phyloP scores from a whole-genome alignment of 2,329 filamentous ascomycete species.

The Microthyrium microscopicum region DNA sequence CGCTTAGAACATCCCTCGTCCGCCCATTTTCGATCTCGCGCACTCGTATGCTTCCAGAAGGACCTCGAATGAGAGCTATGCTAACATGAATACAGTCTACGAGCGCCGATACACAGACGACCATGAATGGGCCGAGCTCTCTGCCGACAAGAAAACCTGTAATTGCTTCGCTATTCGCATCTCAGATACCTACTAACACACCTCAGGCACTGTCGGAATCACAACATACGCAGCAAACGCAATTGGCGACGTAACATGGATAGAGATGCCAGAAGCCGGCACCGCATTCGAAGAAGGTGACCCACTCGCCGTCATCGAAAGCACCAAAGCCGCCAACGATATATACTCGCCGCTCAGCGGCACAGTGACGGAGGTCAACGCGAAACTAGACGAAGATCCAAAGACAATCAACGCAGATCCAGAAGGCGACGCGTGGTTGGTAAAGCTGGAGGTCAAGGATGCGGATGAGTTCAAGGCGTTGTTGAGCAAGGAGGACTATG shows the following conservation, averaged over 20 bases:
- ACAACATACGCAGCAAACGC: slow-evolving; percentile 81
- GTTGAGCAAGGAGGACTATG: slow-evolving; percentile 67
- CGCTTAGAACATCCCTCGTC: no score
- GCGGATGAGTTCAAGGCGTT: slow-evolving; percentile 53
- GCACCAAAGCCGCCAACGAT: slow-evolving; percentile 95
- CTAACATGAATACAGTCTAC: slow-evolving; percentile 27
- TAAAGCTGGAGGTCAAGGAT: slow-evolving; percentile 64
- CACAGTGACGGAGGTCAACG: slow-evolving; percentile 59
- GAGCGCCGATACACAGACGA: slow-evolving; percentile 86
- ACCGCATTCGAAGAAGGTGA: slow-evolving; percentile 60
- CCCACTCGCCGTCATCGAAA: slow-evolving; percentile 86
- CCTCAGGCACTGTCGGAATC: slow-evolving; percentile 56
- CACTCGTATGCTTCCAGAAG: slow-evolving; percentile 1
- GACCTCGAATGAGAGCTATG: background rate
- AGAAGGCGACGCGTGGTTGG: slow-evolving; percentile 86
- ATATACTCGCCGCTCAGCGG: slow-evolving; percentile 81
- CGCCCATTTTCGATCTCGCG: background rate
- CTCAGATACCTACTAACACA: background rate
- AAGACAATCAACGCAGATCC: slow-evolving; percentile 76
- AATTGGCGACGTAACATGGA: slow-evolving; percentile 91
- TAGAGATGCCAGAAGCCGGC: slow-evolving; percentile 69
- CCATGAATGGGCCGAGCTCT: slow-evolving; percentile 94
- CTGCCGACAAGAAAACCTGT: slow-evolving; percentile 53
- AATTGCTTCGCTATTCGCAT: slow-evolving; percentile 13
- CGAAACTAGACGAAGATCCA: slow-evolving; percentile 65